These are phyloP conservation scores for Tuber calosporum DNA, from an alignment of 495 filamentous ascomycete species.

Conservation along the genomic window DNA sequence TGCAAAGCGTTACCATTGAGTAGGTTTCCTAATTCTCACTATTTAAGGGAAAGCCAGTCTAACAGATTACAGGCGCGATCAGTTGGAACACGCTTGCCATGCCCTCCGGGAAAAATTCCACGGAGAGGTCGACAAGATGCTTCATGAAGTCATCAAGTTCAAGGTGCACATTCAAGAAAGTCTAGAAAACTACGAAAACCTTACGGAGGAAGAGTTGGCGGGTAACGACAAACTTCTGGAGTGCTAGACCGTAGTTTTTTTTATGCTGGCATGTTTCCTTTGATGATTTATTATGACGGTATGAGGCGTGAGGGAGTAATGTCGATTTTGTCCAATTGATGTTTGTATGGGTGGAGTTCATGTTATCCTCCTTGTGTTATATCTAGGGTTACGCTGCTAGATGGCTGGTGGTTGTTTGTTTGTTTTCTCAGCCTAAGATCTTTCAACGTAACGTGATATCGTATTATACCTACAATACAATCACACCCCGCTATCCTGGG, in stretches of 20 bases:
- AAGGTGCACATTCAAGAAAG: slow-evolving; percentile 92
- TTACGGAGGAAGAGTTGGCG: slow-evolving; percentile 84
- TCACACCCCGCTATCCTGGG: too few species aligned
- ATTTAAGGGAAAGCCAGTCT: slow-evolving; percentile 1
- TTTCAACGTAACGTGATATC: background rate
- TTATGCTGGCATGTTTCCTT: background rate
- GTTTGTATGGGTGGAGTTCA: slow-evolving; percentile 16
- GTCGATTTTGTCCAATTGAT: slow-evolving; percentile 7
- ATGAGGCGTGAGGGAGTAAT: background rate
- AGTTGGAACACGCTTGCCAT: slow-evolving; percentile 74
- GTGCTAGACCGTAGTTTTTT: slow-evolving; percentile 19
- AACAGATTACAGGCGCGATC: slow-evolving; percentile 61
- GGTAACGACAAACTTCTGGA: slow-evolving; percentile 49
- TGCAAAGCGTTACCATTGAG: slow-evolving; percentile 96
- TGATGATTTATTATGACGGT: background rate
- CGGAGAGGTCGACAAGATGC: slow-evolving; percentile 88
- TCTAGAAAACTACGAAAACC: slow-evolving; percentile 84
- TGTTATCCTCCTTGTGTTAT: slow-evolving; percentile 13
- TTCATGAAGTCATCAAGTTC: slow-evolving; percentile 97
- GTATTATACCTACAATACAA: background rate
- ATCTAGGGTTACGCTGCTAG: slow-evolving; percentile 6
- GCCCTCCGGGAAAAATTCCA: slow-evolving; percentile 86
- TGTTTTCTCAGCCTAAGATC: background rate
- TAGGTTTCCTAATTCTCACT: slow-evolving; percentile 44
- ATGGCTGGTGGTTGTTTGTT: slow-evolving; percentile 2